Evolutionary conservation across 257 asterid genomes (phyloP), one percentile per base, ranked within the genome.

Genomic region (Rubia yunnanensis): DNA sequence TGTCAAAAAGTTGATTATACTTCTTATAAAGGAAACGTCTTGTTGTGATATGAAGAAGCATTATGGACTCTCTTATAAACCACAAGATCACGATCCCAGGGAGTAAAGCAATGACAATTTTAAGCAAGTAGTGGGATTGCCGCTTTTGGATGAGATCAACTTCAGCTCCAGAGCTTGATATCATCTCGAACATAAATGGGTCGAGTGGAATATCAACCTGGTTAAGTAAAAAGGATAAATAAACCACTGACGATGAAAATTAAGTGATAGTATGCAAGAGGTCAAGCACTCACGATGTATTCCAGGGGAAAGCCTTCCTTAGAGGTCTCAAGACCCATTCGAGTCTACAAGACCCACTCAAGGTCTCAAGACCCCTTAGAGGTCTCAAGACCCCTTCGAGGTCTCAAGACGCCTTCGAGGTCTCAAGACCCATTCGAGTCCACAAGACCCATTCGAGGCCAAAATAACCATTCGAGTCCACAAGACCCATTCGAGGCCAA

Each of bases 171-270:
- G 99, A 81, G 75, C 88, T 84, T 36, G 96, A 67, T 85, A 90
- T 94, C 60, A 88, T 87, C 87, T 94, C 99, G 65, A 94, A 94
- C 69, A 94, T 77, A 76, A 80, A 92, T 20, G 99, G 99, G 85
- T 94, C 99, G 20, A 94, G 95, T 10, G 99, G 99, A 72, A 94
- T 86, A 79, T 94, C 95, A 77, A 94, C 99, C 99, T 94, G 77
- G 63, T 72, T 54, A 79, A 55, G 65, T 46, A 70, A 67, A 46
- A 66, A 57, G 41, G 60, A 73, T 55, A 65, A 63, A 60, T 65
- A 68, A 66, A 52, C 67, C 71, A 67, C 8, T 52, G 38, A 26
- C 58, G 36, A 64, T 54, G 50, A 67, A 71, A 60, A 30, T 59
- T 72, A 73, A 67, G 48, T 59, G 44, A 62, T 34, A 4, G 41